A percentile compares a stretch with the other conserved stretches of the same genome.
Evolutionary conservation across 257 asterid species (phyloP).

Genomic region (Solanum sparsipilum): DNA sequence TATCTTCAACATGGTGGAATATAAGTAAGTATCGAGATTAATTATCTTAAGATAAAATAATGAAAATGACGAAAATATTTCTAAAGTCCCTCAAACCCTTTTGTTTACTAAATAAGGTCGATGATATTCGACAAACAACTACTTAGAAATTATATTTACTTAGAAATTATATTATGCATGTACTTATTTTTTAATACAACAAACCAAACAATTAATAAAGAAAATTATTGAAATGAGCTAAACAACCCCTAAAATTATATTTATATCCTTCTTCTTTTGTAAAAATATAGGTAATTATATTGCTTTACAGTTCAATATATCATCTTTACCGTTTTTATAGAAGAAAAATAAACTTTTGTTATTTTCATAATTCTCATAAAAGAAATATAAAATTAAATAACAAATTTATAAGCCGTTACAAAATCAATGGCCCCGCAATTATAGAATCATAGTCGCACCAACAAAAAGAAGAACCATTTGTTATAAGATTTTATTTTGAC

Average conservation of each 20-base stretch:
- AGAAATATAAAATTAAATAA: not conserved
- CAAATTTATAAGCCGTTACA: not conserved
- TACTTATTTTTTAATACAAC: not conserved
- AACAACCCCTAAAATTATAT: not conserved
- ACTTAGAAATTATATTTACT: not conserved
- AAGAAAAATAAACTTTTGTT: not conserved
- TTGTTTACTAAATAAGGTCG: no score
- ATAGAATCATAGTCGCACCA: not conserved
- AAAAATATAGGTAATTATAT: not conserved
- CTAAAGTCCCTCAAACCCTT: not conserved
- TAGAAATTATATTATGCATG: no score
- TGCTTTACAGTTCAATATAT: not conserved
- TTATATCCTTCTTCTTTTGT: not conserved
- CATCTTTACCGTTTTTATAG: not conserved
- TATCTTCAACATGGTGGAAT: not conserved
- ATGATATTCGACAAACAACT: not conserved
- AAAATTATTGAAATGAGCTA: accelerated
- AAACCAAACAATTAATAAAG: not conserved
- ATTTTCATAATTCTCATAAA: not conserved
- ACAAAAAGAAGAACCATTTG: not conserved
- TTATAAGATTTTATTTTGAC: not conserved
- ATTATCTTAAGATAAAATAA: not conserved
- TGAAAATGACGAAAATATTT: not conserved
- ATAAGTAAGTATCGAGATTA: not conserved
- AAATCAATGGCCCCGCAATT: not conserved